Conservation (phyloP, 129 eudicot genomes). For the Daucus carota region DNA sequence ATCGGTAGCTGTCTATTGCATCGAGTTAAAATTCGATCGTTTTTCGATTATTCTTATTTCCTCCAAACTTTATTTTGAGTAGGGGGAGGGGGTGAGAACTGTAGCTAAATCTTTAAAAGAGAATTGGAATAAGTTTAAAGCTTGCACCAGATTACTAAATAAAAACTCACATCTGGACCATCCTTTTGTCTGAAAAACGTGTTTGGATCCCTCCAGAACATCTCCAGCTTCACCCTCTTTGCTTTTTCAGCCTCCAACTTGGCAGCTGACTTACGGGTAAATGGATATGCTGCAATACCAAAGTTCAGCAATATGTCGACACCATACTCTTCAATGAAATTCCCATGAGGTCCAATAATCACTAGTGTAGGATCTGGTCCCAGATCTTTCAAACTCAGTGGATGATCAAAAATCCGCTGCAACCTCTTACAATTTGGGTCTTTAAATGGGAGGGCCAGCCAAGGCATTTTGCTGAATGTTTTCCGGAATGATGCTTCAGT, state of each 20-base stretch:
- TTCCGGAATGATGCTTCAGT: background rate
- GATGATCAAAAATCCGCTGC: background rate
- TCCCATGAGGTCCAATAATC: background rate
- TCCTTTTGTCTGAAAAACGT: background rate
- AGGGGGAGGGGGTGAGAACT: no score
- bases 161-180: background rate
- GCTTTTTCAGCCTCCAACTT: background rate
- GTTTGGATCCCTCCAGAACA: slow-evolving; percentile 5
- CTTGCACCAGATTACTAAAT: background rate
- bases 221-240: background rate
- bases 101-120: background rate
- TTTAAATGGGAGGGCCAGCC: background rate
- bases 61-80: no score
- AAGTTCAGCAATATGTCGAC: background rate
- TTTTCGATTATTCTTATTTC: no score
- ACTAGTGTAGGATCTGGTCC: background rate
- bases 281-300: slow-evolving; percentile 4
- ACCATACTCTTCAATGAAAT: background rate
- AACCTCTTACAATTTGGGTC: background rate
- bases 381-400: background rate
- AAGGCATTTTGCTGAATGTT: background rate
- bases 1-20: background rate
- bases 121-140: background rate
- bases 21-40: background rate
- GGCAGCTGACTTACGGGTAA: background rate